These are phyloP conservation scores for Hymenoscyphus infarciens DNA, from an alignment of 2,329 filamentous ascomycete species.

Conservation along the genomic window DNA sequence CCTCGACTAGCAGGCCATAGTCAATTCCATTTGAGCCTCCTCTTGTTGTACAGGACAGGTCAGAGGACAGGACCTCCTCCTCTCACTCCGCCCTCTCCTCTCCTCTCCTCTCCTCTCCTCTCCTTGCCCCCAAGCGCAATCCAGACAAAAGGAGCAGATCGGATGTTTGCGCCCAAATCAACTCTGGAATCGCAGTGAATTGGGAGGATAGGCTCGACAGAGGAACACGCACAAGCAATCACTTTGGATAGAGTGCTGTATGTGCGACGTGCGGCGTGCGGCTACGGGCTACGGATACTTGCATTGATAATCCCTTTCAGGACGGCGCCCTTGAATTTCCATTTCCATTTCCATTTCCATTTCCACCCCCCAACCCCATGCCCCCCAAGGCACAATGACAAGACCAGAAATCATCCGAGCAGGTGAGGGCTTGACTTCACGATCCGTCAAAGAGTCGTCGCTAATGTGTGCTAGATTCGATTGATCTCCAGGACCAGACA, in stretches of 20 bases:
- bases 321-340: conserved; percentile 8
- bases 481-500: conserved; percentile 85
- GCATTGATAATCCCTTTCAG: conserved; percentile 19
- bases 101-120: neutral
- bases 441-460: neutral
- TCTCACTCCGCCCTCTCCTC: neutral
- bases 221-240: neutral
- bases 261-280: conserved; percentile 3
- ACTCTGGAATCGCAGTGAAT: neutral
- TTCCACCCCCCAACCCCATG: conserved; percentile 20
- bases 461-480: conserved; percentile 64
- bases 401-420: conserved; percentile 54
- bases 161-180: neutral
- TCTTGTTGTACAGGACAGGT: too few relatives aligned
- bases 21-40: too few relatives aligned
- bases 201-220: neutral
- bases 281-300: conserved; percentile 16
- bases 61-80: too few relatives aligned
- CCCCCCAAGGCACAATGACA: conserved; percentile 42
- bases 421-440: conserved; percentile 38
- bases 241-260: conserved; percentile 12
- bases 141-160: neutral
- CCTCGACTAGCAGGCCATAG: too few relatives aligned
- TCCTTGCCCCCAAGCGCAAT: neutral
- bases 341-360: conserved; percentile 11